phyloP scores from a whole-genome alignment of 495 filamentous ascomycete genomes.

The Aspergillus campestris region DNA sequence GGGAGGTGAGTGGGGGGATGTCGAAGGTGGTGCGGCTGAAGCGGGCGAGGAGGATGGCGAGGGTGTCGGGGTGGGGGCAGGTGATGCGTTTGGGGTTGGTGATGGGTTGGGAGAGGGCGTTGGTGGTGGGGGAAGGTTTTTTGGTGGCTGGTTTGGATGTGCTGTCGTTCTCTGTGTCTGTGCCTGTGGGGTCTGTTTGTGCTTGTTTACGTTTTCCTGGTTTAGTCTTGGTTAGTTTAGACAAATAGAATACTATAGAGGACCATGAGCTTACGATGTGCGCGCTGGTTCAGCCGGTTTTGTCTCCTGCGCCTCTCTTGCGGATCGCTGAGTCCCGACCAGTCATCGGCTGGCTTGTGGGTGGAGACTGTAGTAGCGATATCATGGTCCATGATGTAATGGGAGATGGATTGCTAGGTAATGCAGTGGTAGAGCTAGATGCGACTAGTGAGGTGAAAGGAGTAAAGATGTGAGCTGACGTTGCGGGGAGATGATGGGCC shows the following conservation, averaged over 20 bases:
- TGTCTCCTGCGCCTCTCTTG: conserved; percentile 32
- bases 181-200: conserved; percentile 1
- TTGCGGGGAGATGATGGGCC: no score
- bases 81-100: background rate
- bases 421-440: no score
- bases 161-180: conserved; percentile 5
- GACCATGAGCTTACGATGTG: conserved; percentile 21
- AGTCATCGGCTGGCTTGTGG: conserved; percentile 20
- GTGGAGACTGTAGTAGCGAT: no score
- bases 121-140: background rate
- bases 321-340: conserved; percentile 29
- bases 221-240: conserved; percentile 6
- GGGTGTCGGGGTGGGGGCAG: background rate
- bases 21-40: conserved; percentile 23
- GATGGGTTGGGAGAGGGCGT: background rate
- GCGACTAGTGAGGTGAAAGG: no score
- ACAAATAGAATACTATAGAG: background rate
- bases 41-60: conserved; percentile 8
- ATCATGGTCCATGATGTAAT: no score
- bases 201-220: conserved; percentile 17
- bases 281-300: conserved; percentile 39
- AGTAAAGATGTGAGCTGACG: no score
- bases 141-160: background rate
- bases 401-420: no score
- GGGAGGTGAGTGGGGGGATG: conserved; percentile 23